phyloP scores from a whole-genome alignment of 2,329 filamentous ascomycete genomes.

The Xylariaceae sp. region DNA sequence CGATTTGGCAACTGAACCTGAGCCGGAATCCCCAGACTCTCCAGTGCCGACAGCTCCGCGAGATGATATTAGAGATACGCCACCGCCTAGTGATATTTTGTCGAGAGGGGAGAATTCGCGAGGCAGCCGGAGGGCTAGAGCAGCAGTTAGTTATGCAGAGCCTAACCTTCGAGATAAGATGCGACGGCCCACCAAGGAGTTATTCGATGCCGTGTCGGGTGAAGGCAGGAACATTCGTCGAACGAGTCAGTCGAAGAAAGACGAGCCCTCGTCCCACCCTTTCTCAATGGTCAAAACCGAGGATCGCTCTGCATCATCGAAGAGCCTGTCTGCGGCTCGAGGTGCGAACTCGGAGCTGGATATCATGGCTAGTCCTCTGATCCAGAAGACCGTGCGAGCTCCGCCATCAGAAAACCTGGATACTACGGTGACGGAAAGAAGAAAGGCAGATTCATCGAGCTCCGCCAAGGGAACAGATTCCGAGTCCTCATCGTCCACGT shows the following conservation, averaged over 20 bases:
- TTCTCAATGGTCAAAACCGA: conserved; percentile 40
- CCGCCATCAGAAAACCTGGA: conserved; percentile 35
- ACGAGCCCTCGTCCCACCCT: conserved; percentile 31
- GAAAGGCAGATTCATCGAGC: conserved; percentile 44
- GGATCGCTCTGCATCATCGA: conserved; percentile 39
- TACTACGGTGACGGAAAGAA: conserved; percentile 42
- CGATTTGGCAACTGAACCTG: conserved; percentile 43
- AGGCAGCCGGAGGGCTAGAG: conserved; percentile 67
- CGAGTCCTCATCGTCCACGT: conserved; percentile 11
- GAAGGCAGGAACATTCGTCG: conserved; percentile 57
- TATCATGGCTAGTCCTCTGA: conserved; percentile 45
- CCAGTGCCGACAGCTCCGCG: conserved; percentile 46
- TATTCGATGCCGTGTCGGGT: conserved; percentile 74
- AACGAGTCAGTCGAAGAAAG: conserved; percentile 41
- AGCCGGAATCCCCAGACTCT: conserved; percentile 51
- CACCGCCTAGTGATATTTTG: conserved; percentile 61
- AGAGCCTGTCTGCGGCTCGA: conserved; percentile 30
- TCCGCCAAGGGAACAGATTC: conserved; percentile 13
- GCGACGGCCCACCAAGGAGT: conserved; percentile 75
- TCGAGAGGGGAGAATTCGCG: conserved; percentile 60
- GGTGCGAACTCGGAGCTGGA: conserved; percentile 19
- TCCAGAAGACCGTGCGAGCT: conserved; percentile 40
- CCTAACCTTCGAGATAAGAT: conserved; percentile 83
- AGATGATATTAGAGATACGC: conserved; percentile 53
- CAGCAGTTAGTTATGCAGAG: conserved; percentile 78